Percentiles rank a stretch among this genome's conserved stretches.
Evolutionary conservation across 23 red algal species (phyloP).

Genomic region (Agarophyton chilense): DNA sequence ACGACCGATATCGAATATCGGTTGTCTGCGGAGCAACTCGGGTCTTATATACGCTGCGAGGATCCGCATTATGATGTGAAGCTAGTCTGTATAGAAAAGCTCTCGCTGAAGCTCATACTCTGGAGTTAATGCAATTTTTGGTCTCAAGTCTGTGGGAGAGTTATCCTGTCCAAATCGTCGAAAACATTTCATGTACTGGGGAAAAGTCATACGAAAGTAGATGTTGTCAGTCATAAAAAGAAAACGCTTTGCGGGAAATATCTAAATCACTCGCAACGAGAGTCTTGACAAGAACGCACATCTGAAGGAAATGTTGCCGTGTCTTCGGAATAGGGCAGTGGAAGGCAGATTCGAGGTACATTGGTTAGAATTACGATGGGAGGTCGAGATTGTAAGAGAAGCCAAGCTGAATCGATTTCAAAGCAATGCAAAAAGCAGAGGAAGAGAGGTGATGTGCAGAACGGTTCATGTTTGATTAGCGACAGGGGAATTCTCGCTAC

Average conservation of each 20-base stretch:
- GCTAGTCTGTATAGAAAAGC: not conserved
- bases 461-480: slow-evolving; percentile 28
- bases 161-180: not conserved
- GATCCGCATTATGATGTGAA: not conserved
- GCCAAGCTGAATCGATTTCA: not conserved
- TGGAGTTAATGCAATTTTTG: slow-evolving; percentile 9
- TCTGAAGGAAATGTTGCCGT: slow-evolving; percentile 7
- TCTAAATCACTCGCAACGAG: not conserved
- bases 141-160: not conserved
- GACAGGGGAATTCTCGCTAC: not conserved
- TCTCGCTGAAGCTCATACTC: not conserved
- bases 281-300: not conserved
- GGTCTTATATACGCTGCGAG: not conserved
- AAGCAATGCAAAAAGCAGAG: not conserved
- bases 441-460: not conserved
- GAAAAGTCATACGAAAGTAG: not conserved
- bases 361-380: slow-evolving; percentile 4
- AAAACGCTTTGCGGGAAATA: not conserved
- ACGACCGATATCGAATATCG: not conserved
- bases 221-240: not conserved
- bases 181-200: not conserved
- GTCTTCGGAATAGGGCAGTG: not conserved
- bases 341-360: not conserved
- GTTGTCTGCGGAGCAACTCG: not conserved
- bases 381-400: slow-evolving; percentile 30